A percentile compares a stretch with the other conserved stretches of the same genome.
Conservation (phyloP, 805 yeast genomes). For the Schwanniomyces yamadae region DNA sequence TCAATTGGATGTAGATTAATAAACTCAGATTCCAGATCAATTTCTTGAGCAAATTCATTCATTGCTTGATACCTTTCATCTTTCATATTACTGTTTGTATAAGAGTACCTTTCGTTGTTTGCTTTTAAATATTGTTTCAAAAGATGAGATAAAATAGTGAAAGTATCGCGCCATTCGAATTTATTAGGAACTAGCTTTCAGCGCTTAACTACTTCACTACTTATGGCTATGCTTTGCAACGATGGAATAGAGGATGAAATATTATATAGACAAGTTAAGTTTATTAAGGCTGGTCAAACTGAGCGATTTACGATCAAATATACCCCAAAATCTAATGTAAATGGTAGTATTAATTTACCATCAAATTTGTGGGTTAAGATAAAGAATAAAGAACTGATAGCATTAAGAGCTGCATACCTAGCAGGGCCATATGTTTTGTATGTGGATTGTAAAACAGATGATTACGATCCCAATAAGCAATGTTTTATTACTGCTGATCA, state of each 20-base stretch:
- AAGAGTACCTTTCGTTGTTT: no score
- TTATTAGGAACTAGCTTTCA: no score
- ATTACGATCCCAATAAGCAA: constrained; percentile 52
- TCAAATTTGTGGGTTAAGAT: constrained; percentile 51
- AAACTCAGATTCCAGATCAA: constrained; percentile 1
- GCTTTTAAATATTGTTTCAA: no score
- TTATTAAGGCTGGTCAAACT: constrained; percentile 59
- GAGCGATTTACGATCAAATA: constrained; percentile 56
- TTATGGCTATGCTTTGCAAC: no score
- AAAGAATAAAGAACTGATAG: constrained; percentile 67
- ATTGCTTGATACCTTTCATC: no score
- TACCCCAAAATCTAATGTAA: constrained; percentile 27
- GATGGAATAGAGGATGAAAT: constrained; percentile 13
- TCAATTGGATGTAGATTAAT: constrained; percentile 57
- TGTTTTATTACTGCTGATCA: constrained; percentile 74
- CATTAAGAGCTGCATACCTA: constrained; percentile 78
- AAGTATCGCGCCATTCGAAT: no score
- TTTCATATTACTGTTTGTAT: no score
- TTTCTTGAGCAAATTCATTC: background rate
- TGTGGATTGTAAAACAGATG: constrained; percentile 71
- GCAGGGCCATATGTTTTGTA: constrained; percentile 89
- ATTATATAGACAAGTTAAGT: constrained; percentile 36
- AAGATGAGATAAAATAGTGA: no score
- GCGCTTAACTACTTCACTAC: no score
- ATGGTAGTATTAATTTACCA: constrained; percentile 13